Conservation (phyloP, 179 eudicot genomes). For the Beta macrorhiza region DNA sequence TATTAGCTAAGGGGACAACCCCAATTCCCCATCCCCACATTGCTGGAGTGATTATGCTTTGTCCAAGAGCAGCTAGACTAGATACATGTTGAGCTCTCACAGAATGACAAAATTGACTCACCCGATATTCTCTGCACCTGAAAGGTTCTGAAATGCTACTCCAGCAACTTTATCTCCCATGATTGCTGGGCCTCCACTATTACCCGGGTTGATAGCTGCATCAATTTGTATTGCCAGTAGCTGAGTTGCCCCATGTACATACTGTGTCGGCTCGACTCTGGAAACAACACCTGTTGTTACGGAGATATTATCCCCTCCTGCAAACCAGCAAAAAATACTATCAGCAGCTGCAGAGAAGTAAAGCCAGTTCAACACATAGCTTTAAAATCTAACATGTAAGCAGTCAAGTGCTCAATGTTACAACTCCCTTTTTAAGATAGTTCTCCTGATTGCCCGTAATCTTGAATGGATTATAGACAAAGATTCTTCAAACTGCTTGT, state of each 20-base stretch:
- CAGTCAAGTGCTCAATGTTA: neutral
- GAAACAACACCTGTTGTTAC: constrained; percentile 96
- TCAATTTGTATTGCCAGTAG: constrained; percentile 95
- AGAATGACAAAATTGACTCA: constrained; percentile 34
- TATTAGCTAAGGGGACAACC: neutral
- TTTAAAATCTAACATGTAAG: neutral
- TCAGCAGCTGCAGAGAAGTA: neutral
- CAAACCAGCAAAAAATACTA: constrained; percentile 21
- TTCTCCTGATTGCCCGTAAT: neutral
- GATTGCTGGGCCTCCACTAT: constrained; percentile 98
- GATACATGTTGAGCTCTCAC: neutral
- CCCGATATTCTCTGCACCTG: constrained; percentile 98
- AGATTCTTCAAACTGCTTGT: neutral
- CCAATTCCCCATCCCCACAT: neutral
- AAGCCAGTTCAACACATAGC: neutral
- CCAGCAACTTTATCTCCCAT: constrained; percentile 99
- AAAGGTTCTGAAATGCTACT: constrained; percentile 96
- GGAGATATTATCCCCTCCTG: constrained; percentile 96
- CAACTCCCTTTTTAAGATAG: neutral
- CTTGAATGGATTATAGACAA: neutral
- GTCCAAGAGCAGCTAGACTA: constrained; percentile 1
- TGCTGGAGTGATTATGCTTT: neutral
- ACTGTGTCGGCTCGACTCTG: constrained; percentile 95
- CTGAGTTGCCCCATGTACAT: constrained; percentile 90
- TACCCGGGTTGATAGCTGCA: constrained; percentile 98